Percentiles rank a stretch among this genome's conserved stretches.
phyloP scores from a whole-genome alignment of 495 filamentous ascomycete species.

The Penicillium flavigenum region DNA sequence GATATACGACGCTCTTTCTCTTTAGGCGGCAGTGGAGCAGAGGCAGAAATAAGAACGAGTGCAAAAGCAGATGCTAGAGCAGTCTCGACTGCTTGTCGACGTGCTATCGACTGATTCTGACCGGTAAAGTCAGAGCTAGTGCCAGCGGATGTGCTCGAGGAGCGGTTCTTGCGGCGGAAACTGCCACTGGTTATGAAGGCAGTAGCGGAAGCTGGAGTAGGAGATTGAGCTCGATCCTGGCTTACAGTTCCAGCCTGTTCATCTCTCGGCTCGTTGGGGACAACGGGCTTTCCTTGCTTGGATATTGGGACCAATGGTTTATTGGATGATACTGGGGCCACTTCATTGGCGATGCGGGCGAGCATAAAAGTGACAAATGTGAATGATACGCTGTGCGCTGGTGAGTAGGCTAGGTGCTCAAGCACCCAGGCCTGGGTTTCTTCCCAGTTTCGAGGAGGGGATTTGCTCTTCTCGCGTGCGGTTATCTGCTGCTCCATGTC shows the following conservation, averaged over 20 bases:
- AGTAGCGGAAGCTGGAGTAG: conserved; percentile 29
- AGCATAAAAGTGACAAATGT: conserved; percentile 83
- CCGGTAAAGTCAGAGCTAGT: background rate
- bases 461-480: conserved; percentile 50
- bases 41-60: conserved; percentile 36
- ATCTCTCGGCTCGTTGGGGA: conserved; percentile 13
- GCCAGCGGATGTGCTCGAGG: conserved; percentile 19
- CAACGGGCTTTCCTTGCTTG: background rate
- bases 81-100: conserved; percentile 40
- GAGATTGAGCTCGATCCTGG: conserved; percentile 10
- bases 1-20: conserved; percentile 44
- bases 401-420: conserved; percentile 67
- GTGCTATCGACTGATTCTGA: conserved; percentile 19
- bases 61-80: conserved; percentile 37
- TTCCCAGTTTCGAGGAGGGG: conserved; percentile 49
- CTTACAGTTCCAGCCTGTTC: conserved; percentile 6
- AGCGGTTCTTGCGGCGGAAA: conserved; percentile 34
- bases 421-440: conserved; percentile 67
- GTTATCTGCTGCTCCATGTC: conserved; percentile 63
- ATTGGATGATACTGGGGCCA: conserved; percentile 34
- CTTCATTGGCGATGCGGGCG: conserved; percentile 47
- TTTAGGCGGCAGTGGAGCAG: conserved; percentile 33
- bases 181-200: conserved; percentile 35
- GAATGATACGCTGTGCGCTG: conserved; percentile 80
- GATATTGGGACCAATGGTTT: background rate